Evolutionary conservation across 2,329 filamentous ascomycete species (phyloP).

Genomic region (Dendryphion nanum): DNA sequence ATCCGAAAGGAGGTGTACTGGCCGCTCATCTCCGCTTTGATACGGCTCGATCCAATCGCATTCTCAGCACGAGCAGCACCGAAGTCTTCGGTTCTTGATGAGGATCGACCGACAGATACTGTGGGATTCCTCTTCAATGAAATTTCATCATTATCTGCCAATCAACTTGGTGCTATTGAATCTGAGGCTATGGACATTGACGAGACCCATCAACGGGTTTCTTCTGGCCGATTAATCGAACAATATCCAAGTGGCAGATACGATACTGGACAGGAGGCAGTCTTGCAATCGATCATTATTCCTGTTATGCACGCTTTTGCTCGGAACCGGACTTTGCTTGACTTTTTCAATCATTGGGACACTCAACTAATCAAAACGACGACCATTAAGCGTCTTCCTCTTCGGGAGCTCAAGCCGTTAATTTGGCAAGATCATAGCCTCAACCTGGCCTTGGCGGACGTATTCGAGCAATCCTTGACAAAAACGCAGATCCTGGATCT

Average conservation of each 20-base stretch:
- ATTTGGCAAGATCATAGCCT: constrained; percentile 33
- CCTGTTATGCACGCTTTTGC: constrained; percentile 35
- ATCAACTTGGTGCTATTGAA: constrained; percentile 8
- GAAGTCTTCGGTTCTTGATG: constrained; percentile 7
- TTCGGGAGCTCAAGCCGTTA: constrained; percentile 14
- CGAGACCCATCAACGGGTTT: background rate
- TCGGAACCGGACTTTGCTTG: constrained; percentile 31
- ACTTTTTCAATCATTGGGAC: constrained; percentile 37
- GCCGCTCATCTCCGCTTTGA: constrained; percentile 32
- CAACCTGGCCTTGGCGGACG: constrained; percentile 16
- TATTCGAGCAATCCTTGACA: constrained; percentile 34
- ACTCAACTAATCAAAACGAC: constrained; percentile 23
- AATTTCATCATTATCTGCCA: constrained; percentile 21
- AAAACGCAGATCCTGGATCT: constrained; percentile 29
- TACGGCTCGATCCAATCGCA: constrained; percentile 30
- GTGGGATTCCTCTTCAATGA: constrained; percentile 26
- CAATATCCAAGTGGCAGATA: too few species aligned
- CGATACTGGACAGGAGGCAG: background rate
- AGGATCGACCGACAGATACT: constrained; percentile 23
- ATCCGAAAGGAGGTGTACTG: constrained; percentile 23
- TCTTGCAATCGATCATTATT: constrained; percentile 20
- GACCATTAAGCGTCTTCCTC: constrained; percentile 14
- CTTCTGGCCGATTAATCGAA: background rate
- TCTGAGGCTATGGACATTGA: constrained; percentile 9
- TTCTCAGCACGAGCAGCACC: constrained; percentile 27